phyloP scores from a whole-genome alignment of 306 rosid species.

The Begonia fuchsioides region DNA sequence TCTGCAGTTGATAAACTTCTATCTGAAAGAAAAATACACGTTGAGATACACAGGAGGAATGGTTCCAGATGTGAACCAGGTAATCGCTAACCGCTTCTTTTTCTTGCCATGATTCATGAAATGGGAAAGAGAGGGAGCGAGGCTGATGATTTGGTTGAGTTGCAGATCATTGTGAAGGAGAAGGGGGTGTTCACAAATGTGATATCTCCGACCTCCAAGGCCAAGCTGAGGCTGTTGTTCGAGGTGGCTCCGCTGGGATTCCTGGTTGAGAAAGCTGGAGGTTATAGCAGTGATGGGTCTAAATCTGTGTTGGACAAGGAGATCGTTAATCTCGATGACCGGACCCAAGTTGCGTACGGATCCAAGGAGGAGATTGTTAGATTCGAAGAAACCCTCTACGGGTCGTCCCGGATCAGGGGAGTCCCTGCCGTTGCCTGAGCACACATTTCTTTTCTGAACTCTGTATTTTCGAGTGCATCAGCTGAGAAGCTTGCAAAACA shows the following conservation, averaged over 20 bases:
- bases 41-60: constrained; percentile 97
- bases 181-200: constrained; percentile 92
- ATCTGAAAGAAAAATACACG: constrained; percentile 79
- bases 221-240: constrained; percentile 79
- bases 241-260: constrained; percentile 96
- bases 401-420: constrained; percentile 83
- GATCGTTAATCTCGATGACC: constrained; percentile 52
- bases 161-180: constrained; percentile 90
- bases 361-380: constrained; percentile 82
- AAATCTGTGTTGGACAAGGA: constrained; percentile 79
- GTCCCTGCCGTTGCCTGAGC: constrained; percentile 68
- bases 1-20: constrained; percentile 65
- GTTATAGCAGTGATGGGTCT: constrained; percentile 82
- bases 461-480: too few species aligned
- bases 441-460: too few species aligned
- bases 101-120: too few species aligned
- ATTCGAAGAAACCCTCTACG: constrained; percentile 82
- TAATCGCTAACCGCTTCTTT: too few species aligned
- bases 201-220: constrained; percentile 74
- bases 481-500: too few species aligned
- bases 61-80: constrained; percentile 99
- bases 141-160: constrained; percentile 35
- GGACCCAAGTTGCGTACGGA: constrained; percentile 96
- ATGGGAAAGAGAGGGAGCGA: too few species aligned
- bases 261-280: constrained; percentile 87